Evolutionary conservation across 441 rosid species (phyloP), one percentile per base, ranked within the genome.

Genomic region (Eutrema salsugineum): DNA sequence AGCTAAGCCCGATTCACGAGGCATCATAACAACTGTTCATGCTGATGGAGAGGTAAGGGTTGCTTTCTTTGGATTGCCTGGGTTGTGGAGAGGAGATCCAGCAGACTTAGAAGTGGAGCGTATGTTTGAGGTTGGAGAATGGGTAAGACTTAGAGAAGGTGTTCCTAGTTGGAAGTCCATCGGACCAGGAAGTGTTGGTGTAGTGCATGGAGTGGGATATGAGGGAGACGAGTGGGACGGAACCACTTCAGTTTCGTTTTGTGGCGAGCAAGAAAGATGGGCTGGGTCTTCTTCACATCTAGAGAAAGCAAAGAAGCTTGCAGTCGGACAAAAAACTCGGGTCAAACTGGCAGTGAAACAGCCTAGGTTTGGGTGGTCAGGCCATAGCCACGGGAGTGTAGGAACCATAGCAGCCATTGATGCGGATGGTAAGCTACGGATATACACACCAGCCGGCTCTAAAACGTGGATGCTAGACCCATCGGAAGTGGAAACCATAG

Each of bases 381-480:
- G 93, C 68, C 80, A 77, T 38, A 83, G 80, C 77, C 97, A 90
- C 81, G 81, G 79, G 27, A 88, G 91, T 76, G n/a, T 91, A 22
- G 97, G 96, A 68, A 88, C 90, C 24, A 84, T 93, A 77, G 79
- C 97, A 36, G 91, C 98, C 24, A 90, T 93, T 22, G 98, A 96
- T 70, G 97, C 91, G 12, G 99, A 93, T 79, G 98, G 97, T 53
- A 96, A 96, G 80, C 83, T 96, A 69, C 84, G 98, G 77, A 93
- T 96, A 80, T 91, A 88, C 67, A 93, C 96, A 64, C 97, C 98
- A 28, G 93, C 82, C 0, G 97, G 97, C 49, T 86, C 94, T 22
- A 93, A 85, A 81, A 87, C 96, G 22, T 93, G 99, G 99, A 90
- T 88, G 97, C 97, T 96, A 20, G 98, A 96, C 66, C 97, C 99